Evolutionary conservation across 441 rosid species (phyloP), one percentile per base, ranked within the genome.

Genomic region (Mallotus japonicus): DNA sequence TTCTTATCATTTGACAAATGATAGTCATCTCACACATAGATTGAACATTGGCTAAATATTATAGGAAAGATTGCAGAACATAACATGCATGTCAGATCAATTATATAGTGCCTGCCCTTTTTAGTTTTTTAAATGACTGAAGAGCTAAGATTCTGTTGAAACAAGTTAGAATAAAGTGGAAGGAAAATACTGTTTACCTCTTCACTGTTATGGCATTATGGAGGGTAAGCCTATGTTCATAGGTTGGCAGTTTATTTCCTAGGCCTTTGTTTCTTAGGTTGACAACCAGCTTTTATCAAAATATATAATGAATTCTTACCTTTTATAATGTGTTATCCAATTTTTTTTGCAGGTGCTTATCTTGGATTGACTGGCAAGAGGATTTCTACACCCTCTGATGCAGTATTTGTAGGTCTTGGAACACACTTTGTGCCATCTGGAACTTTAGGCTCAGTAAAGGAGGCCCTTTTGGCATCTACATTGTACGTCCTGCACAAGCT

Each of bases 291-390:
- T 70, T 51, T 51, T 75, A 3, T 14, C 24, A 22, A 40, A 40
- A 14, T 53, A 57, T 22, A 34, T 5, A 12, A 44, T 40, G 34
- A 20, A 37, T 8, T 73, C 47, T 57, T 49, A 40, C n/a, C 22
- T 55, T 28, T 3, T 9, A 22, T 51, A 40, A 10, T 70, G 13
- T 42, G 13, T 24, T 50, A 71, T 65, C 51, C 24, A 77, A 20
- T 46, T 34, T 24, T 32, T 70, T 51, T 53, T 80, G 81, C 89
- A 92, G 99, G 99, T 67, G 82, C 89, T 75, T 95, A 90, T 80
- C 92, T 95, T 83, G 99, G 98, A 62, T 75, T 95, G 89, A 92
- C 98, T 76, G 97, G 99, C 51, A 88, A 80, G 80, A 91, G 96
- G 76, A 80, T 92, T 64, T 91, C 96, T 10, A 86, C 93, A 0